Evolutionary conservation across 2,329 filamentous ascomycete species (phyloP), one percentile per base, ranked within the genome.

Genomic region (Penicillium sp.): DNA sequence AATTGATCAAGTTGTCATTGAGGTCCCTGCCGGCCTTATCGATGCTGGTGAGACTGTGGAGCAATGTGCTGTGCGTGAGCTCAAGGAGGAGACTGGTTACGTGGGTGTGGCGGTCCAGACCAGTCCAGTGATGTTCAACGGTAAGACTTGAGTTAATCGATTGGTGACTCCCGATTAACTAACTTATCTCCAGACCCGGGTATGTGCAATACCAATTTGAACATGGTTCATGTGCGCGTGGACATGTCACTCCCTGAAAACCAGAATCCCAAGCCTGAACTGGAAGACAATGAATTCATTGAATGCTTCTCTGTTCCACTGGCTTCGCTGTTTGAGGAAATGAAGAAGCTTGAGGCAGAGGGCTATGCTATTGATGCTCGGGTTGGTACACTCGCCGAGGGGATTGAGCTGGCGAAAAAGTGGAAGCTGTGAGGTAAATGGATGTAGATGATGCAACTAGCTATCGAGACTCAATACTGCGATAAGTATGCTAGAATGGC

Each of bases 241-340:
- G 85, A 91, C 65, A 80, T 86, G 75, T 75, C 71, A 4, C 71
- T 81, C 1, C 77, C 84, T 0, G 82, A 82, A 57, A 91, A 91
- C 62, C 78, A 84, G 62, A 74, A 86, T 43, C 81, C 80, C 1
- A 75, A 82, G 64, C 82, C 86, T 0, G 72, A 85, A 61, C 74
- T 90, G 6, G 86, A 91, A 63, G 86, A 89, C 22, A 84, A 82
- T 52, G 87, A 91, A 69, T 90, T 89, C 62, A 90, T 91, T 60
- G 86, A 90, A 64, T 83, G 84, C 27, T 90, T 91, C 59, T 80
- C 78, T 7, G 75, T 88, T 6, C 83, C 82, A 5, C 62, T 91
- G 35, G 71, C 68, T 16, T 72, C 77, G 11, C 66, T 91, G 31
- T 89, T 84, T 72, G 75, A 75, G 0, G 81, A 85, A 61, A 83